Conservation (phyloP, 169 alveolate species). For the Haemoproteus tartakovskyi region DNA sequence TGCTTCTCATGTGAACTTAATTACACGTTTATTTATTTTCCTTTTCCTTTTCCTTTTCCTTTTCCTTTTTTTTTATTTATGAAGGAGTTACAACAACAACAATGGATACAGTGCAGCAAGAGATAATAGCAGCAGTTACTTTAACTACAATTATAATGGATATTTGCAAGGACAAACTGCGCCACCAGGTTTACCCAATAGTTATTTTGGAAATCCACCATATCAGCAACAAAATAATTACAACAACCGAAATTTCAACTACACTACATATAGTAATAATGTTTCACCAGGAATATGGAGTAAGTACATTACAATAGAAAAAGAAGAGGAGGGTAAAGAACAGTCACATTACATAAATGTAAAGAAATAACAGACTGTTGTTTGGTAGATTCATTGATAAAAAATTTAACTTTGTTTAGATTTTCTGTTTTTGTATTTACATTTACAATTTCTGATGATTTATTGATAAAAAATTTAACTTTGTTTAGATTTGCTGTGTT, state of each 20-base stretch:
- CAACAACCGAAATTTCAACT: conserved; percentile 40
- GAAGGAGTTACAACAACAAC: conserved; percentile 43
- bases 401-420: too few relatives aligned
- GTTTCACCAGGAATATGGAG: conserved; percentile 66
- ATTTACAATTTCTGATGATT: too few relatives aligned
- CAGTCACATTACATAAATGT: too few relatives aligned
- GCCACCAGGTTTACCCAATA: conserved; percentile 58
- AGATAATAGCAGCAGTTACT: conserved; percentile 36
- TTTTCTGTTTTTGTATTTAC: too few relatives aligned
- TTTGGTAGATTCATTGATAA: too few relatives aligned
- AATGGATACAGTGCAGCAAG: conserved; percentile 50
- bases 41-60: not conserved
- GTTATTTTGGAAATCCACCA: conserved; percentile 46
- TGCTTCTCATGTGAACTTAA: too few relatives aligned
- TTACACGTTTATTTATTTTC: not conserved
- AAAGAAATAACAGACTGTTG: too few relatives aligned
- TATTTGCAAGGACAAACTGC: conserved; percentile 33
- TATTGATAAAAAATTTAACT: too few relatives aligned
- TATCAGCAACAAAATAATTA: conserved; percentile 60
- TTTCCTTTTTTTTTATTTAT: not conserved
- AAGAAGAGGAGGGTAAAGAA: too few relatives aligned
- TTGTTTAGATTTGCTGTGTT: too few relatives aligned
- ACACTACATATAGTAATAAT: conserved; percentile 48
- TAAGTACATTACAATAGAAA: too few relatives aligned
- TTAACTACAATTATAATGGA: conserved; percentile 34